These are phyloP conservation scores for Saccharomycopsis capsularis DNA, from an alignment of 805 yeast species.

Conservation along the genomic window DNA sequence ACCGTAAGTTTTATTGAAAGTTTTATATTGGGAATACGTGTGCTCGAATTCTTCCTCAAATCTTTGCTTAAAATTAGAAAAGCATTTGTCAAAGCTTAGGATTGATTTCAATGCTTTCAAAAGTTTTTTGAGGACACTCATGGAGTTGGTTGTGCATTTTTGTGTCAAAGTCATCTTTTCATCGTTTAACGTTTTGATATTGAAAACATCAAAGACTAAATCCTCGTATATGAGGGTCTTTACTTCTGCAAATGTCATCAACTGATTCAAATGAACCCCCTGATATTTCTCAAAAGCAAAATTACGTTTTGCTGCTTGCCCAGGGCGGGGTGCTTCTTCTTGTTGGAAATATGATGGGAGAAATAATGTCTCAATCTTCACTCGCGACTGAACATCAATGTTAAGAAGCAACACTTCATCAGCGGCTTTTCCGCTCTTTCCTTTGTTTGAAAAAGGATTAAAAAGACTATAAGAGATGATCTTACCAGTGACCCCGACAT, in stretches of 20 bases:
- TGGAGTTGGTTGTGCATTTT: slow-evolving; percentile 12
- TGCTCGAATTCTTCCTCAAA: slow-evolving; percentile 14
- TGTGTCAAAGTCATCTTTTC: background rate
- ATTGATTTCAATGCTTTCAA: slow-evolving; percentile 5
- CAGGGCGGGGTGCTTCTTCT: background rate
- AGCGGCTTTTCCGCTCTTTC: background rate
- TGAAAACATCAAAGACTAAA: background rate
- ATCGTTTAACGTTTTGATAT: background rate
- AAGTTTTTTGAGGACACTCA: slow-evolving; percentile 2
- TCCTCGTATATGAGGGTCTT: background rate
- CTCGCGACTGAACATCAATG: slow-evolving; percentile 9
- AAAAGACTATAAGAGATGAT: slow-evolving; percentile 8
- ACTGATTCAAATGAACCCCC: slow-evolving; percentile 14
- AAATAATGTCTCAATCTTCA: slow-evolving; percentile 1
- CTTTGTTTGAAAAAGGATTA: background rate
- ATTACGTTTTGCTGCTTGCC: no score
- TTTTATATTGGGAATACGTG: slow-evolving; percentile 3
- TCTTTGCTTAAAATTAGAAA: background rate
- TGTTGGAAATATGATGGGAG: slow-evolving; percentile 8
- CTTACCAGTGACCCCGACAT: slow-evolving; percentile 15
- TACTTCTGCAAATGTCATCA: slow-evolving; percentile 14
- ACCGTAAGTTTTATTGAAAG: background rate
- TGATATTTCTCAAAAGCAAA: background rate
- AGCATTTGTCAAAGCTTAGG: background rate
- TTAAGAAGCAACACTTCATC: slow-evolving; percentile 9